Base-by-base conservation (phyloP, 2,329 filamentous ascomycete species). In the Lasiodiplodia theobromae region DNA sequence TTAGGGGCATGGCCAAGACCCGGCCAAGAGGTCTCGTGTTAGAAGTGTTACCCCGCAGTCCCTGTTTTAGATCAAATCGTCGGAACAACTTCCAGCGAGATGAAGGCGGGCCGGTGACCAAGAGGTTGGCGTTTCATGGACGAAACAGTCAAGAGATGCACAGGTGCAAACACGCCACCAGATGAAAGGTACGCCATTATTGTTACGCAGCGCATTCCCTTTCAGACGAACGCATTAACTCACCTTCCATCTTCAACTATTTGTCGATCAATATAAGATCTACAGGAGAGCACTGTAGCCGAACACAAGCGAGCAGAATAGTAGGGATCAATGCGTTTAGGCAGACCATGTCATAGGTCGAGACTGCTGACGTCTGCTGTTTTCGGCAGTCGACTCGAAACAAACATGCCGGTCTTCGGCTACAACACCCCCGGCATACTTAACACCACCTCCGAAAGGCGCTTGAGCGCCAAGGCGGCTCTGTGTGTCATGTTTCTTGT, bases 31-130 rank as follows among this genome's bases (percentile, higher is more conserved):
- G 18, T 37, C 60, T 25, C 28, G 11, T 63, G 25, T 37, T 38
- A 28, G 12, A 51, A 12, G 25, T 49, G 18, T 52, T 51, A 63
- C 60, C 60, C 60, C 60, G 60, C 60, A 63, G 60, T 25, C 60
- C 18, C 44, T 21, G 34, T 11, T 49, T 16, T 28, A 62, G 14
- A 47, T 28, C 23, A 18, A 11, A n/a, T 52, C 28, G 60, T 38
- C 60, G 60, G 60, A n/a, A 52, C 44, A 52, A 38, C 25, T 52
- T 63, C 11, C 25, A 37, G 60, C 60, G 60, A 63, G 60, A 63
- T 63, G 44, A 63, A 52, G 28, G n/a, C 23, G 4, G 60, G 34
- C 38, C 57, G 10, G 14, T 21, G 16, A 25, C 57, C 11, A n/a
- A 31, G 12, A 47, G 11, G 25, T 60, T 60, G 38, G 38, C 57